Percentiles rank a stretch among this genome's conserved stretches.
Evolutionary conservation across 176 grass and related monocot species (phyloP).

Genomic region (Triticum aestivum): IWGSC_CS_RefSeq_v2.1 NC_057802.1:91701162-91701661

Average conservation of each 20-base stretch:
- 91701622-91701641: slow-evolving; percentile 1
- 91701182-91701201: slow-evolving; percentile 33
- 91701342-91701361: not conserved
- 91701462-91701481: slow-evolving; percentile 50
- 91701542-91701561: slow-evolving; percentile 31
- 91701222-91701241: slow-evolving; percentile 16
- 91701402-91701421: slow-evolving; percentile 10
- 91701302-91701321: not conserved
- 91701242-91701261: not conserved
- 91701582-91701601: not conserved
- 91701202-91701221: slow-evolving; percentile 17
- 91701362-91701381: slow-evolving; percentile 8
- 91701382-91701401: not conserved
- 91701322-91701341: not conserved
- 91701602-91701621: slow-evolving; percentile 17
- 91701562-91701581: slow-evolving; percentile 18
- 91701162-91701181: slow-evolving; percentile 30
- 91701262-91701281: slow-evolving; percentile 12
- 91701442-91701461: slow-evolving; percentile 47
- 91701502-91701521: slow-evolving; percentile 44
- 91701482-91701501: slow-evolving; percentile 30
- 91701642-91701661: slow-evolving; percentile 10
- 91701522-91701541: slow-evolving; percentile 66
- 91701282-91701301: slow-evolving; percentile 3
- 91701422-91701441: not conserved